Evolutionary conservation across 75 land plant genomes (phyloP), one percentile per base, ranked within the genome.

Genomic region (Larix kaempferi): DNA sequence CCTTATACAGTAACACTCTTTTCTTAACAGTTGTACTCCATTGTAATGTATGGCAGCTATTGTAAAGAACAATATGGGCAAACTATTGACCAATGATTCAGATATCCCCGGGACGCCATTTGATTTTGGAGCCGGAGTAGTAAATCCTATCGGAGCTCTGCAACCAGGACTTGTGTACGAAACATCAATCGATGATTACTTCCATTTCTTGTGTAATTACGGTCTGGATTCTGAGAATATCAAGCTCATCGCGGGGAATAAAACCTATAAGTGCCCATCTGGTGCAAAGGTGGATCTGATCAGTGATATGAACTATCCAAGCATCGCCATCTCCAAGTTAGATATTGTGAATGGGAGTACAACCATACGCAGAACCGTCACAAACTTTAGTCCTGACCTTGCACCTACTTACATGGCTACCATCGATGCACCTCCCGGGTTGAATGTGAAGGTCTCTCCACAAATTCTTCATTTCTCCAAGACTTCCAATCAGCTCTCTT

Each of bases 131-230:
- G 76, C 87, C 44, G 96, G 94, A 13, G 86, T 92, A 78, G 77
- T 94, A 26, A 83, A 79, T 62, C 87, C 90, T 16, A 60, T 78
- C 3, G 82, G 57, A 19, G 81, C 90, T 41, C 44, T 86, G 12
- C 64, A 90, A 56, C 96, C 94, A 25, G 92, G 96, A 2, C 86
- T 94, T 15, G 76, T 94, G 6, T 94, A 91, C 60, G 92, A 89
- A 57, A 79, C 79, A 21, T 76, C 66, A 14, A 67, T 59, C 3
- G 54, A 69, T 12, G 94, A 94, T 15, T 91, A 89, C 80, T 44
- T 83, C 37, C 82, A 75, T 7, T 89, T 85, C 65, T 86, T 94
- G 26, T 94, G 96, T 82, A 77, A 86, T 74, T 78, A 77, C 39
- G 90, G 92, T 16, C 90, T 90, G 76, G 67, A 84, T 22, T 12